phyloP scores from a whole-genome alignment of 1,284 basidiomycete species.

The Fomitiporia mediterranea region DNA sequence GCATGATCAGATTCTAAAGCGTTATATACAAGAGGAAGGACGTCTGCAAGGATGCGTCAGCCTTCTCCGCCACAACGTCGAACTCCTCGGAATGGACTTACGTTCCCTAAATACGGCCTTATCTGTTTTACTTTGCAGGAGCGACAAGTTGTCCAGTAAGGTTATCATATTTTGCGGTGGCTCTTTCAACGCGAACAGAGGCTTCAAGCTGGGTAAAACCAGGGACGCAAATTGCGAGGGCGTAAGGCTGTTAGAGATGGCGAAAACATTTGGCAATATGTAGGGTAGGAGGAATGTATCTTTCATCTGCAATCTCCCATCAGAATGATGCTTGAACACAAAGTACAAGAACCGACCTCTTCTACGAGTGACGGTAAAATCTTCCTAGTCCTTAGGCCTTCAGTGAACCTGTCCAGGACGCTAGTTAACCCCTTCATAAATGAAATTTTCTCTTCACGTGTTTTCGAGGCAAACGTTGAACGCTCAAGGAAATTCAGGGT shows the following conservation, averaged over 20 bases:
- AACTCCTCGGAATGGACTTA: constrained; percentile 38
- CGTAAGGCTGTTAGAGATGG: constrained; percentile 77
- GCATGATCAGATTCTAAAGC: constrained; percentile 92
- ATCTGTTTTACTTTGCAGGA: constrained; percentile 89
- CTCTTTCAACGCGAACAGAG: constrained; percentile 88
- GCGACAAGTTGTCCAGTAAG: constrained; percentile 81
- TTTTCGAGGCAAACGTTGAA: constrained; percentile 91
- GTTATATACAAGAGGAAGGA: constrained; percentile 92
- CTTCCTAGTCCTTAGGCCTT: constrained; percentile 83
- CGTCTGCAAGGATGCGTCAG: constrained; percentile 47
- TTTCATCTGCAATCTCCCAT: constrained; percentile 69
- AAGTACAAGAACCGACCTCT: constrained; percentile 52
- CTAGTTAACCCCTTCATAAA: constrained; percentile 88
- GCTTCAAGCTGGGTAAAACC: constrained; percentile 86
- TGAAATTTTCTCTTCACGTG: constrained; percentile 91
- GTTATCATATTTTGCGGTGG: constrained; percentile 97
- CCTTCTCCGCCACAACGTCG: not conserved
- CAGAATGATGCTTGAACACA: not conserved
- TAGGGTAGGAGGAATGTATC: constrained; percentile 89
- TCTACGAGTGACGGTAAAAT: constrained; percentile 93
- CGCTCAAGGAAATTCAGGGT: constrained; percentile 96
- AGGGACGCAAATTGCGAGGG: constrained; percentile 78
- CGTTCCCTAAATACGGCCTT: constrained; percentile 85
- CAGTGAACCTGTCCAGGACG: constrained; percentile 85
- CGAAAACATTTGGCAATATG: constrained; percentile 97